Conservation (phyloP, 2,329 filamentous ascomycete species). For the Trichoderma koningiopsis region DNA sequence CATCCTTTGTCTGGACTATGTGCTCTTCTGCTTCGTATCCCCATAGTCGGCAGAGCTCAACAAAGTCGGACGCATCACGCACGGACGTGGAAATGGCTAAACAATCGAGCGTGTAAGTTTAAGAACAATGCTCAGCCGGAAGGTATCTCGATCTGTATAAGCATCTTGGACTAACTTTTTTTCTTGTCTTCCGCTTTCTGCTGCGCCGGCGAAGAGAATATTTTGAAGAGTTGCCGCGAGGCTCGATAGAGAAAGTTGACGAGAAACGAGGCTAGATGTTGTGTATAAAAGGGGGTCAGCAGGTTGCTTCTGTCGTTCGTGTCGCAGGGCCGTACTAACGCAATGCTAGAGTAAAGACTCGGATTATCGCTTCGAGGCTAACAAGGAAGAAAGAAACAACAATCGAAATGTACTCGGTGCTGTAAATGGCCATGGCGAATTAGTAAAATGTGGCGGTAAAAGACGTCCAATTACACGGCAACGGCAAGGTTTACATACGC, state of each 20-base stretch:
- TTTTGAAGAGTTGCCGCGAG: constrained; percentile 81
- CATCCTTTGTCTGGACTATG: constrained; percentile 90
- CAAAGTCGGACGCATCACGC: constrained; percentile 85
- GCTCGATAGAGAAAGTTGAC: constrained; percentile 80
- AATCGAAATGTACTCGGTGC: constrained; percentile 85
- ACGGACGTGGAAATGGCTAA: constrained; percentile 72
- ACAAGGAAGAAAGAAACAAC: constrained; percentile 82
- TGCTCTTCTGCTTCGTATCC: constrained; percentile 96
- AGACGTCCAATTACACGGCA: background rate
- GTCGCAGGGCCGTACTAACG: constrained; percentile 56
- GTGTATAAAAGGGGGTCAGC: constrained; percentile 28
- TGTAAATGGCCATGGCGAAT: constrained; percentile 38
- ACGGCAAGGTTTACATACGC: constrained; percentile 44
- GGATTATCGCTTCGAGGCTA: constrained; percentile 77
- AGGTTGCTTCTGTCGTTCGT: constrained; percentile 18
- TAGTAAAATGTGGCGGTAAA: constrained; percentile 16
- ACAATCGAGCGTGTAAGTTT: constrained; percentile 32
- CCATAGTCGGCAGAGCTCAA: constrained; percentile 87
- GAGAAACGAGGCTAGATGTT: constrained; percentile 67
- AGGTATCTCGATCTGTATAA: background rate
- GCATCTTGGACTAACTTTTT: constrained; percentile 53
- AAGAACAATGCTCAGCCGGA: constrained; percentile 1
- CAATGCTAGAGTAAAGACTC: constrained; percentile 83
- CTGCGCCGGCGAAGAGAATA: constrained; percentile 69
- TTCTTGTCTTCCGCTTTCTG: constrained; percentile 68